Base-by-base conservation (phyloP, 2,329 filamentous ascomycete genomes). In the Alternaria postmessia region DNA sequence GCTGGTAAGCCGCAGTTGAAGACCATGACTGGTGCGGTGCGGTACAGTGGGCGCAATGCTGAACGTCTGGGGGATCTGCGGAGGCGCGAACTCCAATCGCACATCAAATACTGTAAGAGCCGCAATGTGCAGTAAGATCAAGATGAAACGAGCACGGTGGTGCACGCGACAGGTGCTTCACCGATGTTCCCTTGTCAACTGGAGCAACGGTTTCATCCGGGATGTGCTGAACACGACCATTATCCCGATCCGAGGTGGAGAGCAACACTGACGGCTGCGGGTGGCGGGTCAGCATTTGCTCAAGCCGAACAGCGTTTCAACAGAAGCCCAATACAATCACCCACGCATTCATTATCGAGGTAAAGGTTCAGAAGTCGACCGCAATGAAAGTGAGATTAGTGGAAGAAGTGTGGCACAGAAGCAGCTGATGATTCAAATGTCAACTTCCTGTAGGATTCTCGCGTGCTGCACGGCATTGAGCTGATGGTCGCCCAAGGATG, bases 31-130 rank as follows among this genome's bases (percentile, higher is more conserved):
- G 51, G 51, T 54, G 56, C 42, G 43, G n/a, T 54, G 20, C 46
- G 36, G 51, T 22, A 43, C 28, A 42, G 32, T 9, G 49, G 42
- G 20, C 30, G 24, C 30, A 24, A n/a, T 38, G 20, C 48, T 28
- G 51, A 59, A 59, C 56, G 56, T 28, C 51, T 54, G 56, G 56
- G 56, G 51, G 42, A 59, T 54, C 43, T 52, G 44, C 48, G 26
- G 44, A 36, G 56, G 44, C 32, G 56, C 26, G 41, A 32, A 55
- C 44, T 36, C 38, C 49, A 59, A 54, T 55, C 51, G 36, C 51
- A 59, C 56, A 54, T 54, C 51, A 43, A 59, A 38, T n/a, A 36
- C 32, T 38, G 28, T 14, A 28, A 53, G 39, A 46, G 55, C 48
- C 36, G 51, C 51, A 59, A 46, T 32, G 11, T 43, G 51, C 22